Evolutionary conservation across 1,284 basidiomycete genomes (phyloP), one percentile per base, ranked within the genome.

Genomic region (Microbotryomycetes sp.): DNA sequence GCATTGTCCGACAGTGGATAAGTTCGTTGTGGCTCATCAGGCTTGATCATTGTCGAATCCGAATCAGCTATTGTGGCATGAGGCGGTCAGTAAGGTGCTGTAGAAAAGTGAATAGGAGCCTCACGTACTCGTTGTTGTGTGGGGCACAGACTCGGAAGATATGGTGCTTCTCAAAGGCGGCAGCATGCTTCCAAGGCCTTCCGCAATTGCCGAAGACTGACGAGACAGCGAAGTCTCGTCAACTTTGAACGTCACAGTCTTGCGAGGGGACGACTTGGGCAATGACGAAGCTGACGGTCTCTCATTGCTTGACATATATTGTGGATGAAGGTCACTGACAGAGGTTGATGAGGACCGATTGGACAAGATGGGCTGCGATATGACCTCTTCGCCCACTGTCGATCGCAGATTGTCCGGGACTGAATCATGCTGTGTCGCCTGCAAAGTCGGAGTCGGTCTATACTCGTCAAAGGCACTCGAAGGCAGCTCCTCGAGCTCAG

Each of bases 1-100:
- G 74, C 70, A 45, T 78, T 59, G 14, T 47, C 36, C 12, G 64
- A 55, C 16, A 65, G 60, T 0, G 66, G 64, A 47, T 36, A 30
- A 14, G n/a, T 2, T 22, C 12, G 28, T 29, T 36, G 3, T 22
- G n/a, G n/a, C n/a, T n/a, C n/a, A n/a, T n/a, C 36, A 9, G 36
- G 36, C 36, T 42, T 42, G 36, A 19, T 9, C 36, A 42, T 12
- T 9, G 9, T 19, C 19, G 36, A 19, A 12, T 19, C 36, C 19
- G 36, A 42, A 19, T 42, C 36, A 19, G 36, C 36, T 42, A 19
- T 42, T 19, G 36, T 12, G n/a, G n/a, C n/a, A n/a, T n/a, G 19
- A 42, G 12, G 36, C 36, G 36, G 36, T 42, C 36, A 42, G 36
- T 19, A n/a, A n/a, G n/a, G n/a, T 42, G 36, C 36, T 19, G 19